phyloP scores from a whole-genome alignment of 148 eudicot species.

The Gaultheria prostrata region DNA sequence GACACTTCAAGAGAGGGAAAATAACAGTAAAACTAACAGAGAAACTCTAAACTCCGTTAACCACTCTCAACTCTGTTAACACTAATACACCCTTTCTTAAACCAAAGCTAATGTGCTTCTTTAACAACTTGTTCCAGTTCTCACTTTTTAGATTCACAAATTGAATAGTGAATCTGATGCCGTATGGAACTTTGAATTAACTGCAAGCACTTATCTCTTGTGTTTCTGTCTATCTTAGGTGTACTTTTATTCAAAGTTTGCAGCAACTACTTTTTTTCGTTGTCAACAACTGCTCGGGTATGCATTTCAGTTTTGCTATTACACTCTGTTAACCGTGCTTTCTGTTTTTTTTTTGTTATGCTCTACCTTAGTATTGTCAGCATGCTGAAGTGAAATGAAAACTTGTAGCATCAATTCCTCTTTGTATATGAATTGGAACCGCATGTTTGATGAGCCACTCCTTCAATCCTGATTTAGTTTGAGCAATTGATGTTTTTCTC shows the following conservation, averaged over 20 bases:
- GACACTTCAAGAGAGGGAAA: too few relatives aligned
- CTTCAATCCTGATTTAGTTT: not conserved
- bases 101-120: too few relatives aligned
- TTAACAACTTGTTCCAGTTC: not conserved
- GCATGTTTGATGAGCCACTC: not conserved
- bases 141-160: not conserved
- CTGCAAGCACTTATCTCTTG: not conserved
- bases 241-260: slow-evolving; percentile 82
- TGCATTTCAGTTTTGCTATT: not conserved
- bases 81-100: too few relatives aligned
- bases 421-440: not conserved
- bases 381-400: not conserved
- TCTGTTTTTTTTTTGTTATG: not conserved
- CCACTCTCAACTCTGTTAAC: too few relatives aligned
- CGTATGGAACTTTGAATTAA: not conserved
- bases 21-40: too few relatives aligned
- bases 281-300: slow-evolving; percentile 99
- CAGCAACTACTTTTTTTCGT: slow-evolving; percentile 93
- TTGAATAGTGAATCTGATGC: not conserved
- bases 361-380: not conserved
- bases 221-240: slow-evolving; percentile 40
- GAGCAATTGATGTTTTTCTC: not conserved
- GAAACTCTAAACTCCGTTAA: too few relatives aligned
- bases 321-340: not conserved
- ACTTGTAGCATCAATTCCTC: not conserved